These are phyloP conservation scores for Kwoniella botswanensis DNA, from an alignment of 768 basidiomycete species.

Conservation along the genomic window DNA sequence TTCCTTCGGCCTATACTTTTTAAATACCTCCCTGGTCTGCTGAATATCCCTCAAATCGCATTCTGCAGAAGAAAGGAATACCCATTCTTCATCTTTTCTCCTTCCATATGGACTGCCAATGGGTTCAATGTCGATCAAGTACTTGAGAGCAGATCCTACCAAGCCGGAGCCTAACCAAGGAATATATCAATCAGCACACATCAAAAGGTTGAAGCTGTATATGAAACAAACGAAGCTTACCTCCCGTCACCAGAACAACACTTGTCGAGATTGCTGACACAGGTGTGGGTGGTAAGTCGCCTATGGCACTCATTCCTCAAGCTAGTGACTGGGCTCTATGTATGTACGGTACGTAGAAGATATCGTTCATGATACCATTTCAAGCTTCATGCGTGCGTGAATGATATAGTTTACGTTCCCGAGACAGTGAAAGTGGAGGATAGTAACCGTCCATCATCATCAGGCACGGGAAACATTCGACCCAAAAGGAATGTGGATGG, in stretches of 20 bases:
- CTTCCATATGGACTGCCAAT: slow-evolving; percentile 75
- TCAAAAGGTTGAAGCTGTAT: no score
- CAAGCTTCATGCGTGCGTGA: not conserved
- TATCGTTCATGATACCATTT: not conserved
- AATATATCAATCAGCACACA: no score
- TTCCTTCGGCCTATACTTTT: slow-evolving; percentile 91
- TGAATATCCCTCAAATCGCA: slow-evolving; percentile 80
- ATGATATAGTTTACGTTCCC: not conserved
- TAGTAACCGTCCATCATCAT: not conserved
- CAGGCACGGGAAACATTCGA: slow-evolving; percentile 8
- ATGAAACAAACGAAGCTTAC: slow-evolving; percentile 1
- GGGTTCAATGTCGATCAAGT: slow-evolving; percentile 78
- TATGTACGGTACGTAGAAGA: not conserved
- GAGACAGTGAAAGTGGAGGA: not conserved
- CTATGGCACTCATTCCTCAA: slow-evolving; percentile 2
- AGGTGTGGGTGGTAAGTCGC: slow-evolving; percentile 12
- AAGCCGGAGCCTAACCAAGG: slow-evolving; percentile 64
- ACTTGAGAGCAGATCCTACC: slow-evolving; percentile 81
- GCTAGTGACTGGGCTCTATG: not conserved
- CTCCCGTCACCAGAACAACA: slow-evolving; percentile 20
- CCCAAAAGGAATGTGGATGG: not conserved
- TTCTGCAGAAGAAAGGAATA: slow-evolving; percentile 78
- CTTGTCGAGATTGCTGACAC: slow-evolving; percentile 1
- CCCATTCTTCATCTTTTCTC: slow-evolving; percentile 80
- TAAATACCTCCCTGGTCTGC: slow-evolving; percentile 74